Base-by-base conservation (phyloP, 768 basidiomycete species). In the Boletus rex-veris region DNA sequence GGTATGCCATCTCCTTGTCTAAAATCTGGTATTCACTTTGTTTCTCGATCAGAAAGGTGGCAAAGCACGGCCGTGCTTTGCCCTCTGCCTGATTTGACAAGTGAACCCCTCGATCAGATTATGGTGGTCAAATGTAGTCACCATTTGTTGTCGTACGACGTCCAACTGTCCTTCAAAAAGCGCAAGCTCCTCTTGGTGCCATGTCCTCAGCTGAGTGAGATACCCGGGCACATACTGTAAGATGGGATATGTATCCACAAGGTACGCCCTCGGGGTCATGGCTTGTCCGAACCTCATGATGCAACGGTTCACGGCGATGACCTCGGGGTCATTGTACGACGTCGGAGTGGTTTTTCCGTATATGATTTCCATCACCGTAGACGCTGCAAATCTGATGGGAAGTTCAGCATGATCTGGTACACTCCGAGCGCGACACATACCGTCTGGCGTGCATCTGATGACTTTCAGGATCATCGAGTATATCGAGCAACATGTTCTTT, bases 171-270 rank as follows among this genome's bases (percentile, higher is more conserved):
- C 54, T 30, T 49, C 18, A 6, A 56, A 57, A 36, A 57, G 55
- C 2, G 37, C 47, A 12, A 56, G 55, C 18, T 57, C 55, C 10
- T 56, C 55, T 18, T 42, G 37, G 11, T 57, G 54, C 55, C 53
- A 57, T 12, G 49, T 24, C 14, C 7, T 45, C 26, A 57, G 26
- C 4, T 49, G 11, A 6, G 55, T 16, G 19, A 57, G 53, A n/a
- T 57, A 56, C 3, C 55, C 42, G 0, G 55, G 55, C 7, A 57
- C 47, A 39, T 56, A 49, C 14, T 26, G 37, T 1, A 57, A 18
- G 30, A 57, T 48, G 7, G 53, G 55, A 15, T 35, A 57, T 8
- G 55, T 57, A 21, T 57, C 53, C 37, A 57, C 55, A 16, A 56
- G 52, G 4, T 48, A 54, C 31, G 41, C 45, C 15, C 26, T 45